Evolutionary conservation across 495 filamentous ascomycete species (phyloP).

Genomic region (Pseudomonodictys pantanalensis): DNA sequence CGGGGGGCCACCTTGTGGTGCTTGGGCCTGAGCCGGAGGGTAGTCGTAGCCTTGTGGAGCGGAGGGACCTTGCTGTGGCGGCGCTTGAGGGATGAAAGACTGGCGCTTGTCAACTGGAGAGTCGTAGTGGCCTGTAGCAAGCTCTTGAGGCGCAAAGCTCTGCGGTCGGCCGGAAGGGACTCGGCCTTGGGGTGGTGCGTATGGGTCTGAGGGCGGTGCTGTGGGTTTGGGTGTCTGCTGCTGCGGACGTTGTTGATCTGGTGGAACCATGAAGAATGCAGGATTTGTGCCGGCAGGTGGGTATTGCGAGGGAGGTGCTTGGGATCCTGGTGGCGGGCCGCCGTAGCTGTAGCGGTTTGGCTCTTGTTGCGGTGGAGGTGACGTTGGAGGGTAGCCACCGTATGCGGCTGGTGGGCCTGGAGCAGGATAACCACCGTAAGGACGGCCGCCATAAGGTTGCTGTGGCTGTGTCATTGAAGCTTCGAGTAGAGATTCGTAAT

Average conservation of each 20-base stretch:
- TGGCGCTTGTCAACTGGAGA: conserved; percentile 40
- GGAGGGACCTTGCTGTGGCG: conserved; percentile 14
- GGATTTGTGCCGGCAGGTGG: conserved; percentile 26
- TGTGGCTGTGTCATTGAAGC: conserved; percentile 76
- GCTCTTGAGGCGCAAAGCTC: conserved; percentile 39
- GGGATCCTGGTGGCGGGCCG: conserved; percentile 17
- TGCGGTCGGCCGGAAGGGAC: conserved; percentile 23
- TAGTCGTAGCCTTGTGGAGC: conserved; percentile 22
- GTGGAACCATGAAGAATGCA: conserved; percentile 35
- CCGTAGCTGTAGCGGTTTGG: conserved; percentile 37
- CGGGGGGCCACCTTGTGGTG: conserved; percentile 7
- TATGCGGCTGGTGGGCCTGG: conserved; percentile 30
- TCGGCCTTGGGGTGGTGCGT: conserved; percentile 20
- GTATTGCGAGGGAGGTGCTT: conserved; percentile 35
- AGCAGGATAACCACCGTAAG: conserved; percentile 36
- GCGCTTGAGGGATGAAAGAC: conserved; percentile 22
- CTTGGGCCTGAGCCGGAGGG: conserved; percentile 4
- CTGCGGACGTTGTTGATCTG: conserved; percentile 36
- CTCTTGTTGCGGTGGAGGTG: conserved; percentile 35
- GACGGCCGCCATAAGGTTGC: conserved; percentile 38
- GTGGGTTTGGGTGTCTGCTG: conserved; percentile 30
- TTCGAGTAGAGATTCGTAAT: conserved; percentile 94
- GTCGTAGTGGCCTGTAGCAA: conserved; percentile 42
- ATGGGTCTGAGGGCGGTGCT: conserved; percentile 14
- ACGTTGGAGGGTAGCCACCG: conserved; percentile 19